These are phyloP conservation scores for Penicillium olsonii DNA, from an alignment of 2,329 filamentous ascomycete species.

Conservation along the genomic window DNA sequence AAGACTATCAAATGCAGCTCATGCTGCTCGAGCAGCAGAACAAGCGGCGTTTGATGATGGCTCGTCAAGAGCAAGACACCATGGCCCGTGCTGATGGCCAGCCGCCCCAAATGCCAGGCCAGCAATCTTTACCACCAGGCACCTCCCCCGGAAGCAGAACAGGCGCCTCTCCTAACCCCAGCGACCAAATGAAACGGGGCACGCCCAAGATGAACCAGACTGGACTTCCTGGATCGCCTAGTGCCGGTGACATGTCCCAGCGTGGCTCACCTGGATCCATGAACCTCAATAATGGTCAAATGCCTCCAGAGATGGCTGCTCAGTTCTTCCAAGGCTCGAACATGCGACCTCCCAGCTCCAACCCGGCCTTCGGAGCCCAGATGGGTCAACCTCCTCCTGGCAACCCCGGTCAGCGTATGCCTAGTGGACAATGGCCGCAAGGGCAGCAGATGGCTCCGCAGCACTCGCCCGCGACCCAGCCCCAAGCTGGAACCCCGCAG, in stretches of 20 bases:
- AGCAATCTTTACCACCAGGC: slow-evolving; percentile 50
- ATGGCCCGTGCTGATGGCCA: slow-evolving; percentile 55
- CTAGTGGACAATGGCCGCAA: slow-evolving; percentile 43
- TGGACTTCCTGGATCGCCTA: slow-evolving; percentile 59
- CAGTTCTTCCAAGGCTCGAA: slow-evolving; percentile 49
- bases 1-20: slow-evolving; percentile 71
- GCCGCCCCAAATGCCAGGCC: slow-evolving; percentile 45
- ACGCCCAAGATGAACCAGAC: slow-evolving; percentile 62
- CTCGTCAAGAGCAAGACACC: slow-evolving; percentile 66
- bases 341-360: slow-evolving; percentile 62
- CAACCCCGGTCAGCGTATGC: slow-evolving; percentile 41
- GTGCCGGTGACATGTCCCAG: slow-evolving; percentile 59
- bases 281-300: slow-evolving; percentile 54
- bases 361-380: slow-evolving; percentile 48
- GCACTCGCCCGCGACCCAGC: slow-evolving; percentile 45
- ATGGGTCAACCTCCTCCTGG: slow-evolving; percentile 48
- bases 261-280: slow-evolving; percentile 63
- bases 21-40: slow-evolving; percentile 70
- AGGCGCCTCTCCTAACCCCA: slow-evolving; percentile 62
- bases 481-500: slow-evolving; percentile 57
- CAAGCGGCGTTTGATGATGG: slow-evolving; percentile 67
- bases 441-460: slow-evolving; percentile 51
- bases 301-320: slow-evolving; percentile 50
- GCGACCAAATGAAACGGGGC: slow-evolving; percentile 63
- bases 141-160: slow-evolving; percentile 61